These are phyloP conservation scores for Theileria orientalis DNA, from an alignment of 169 alveolate genomes.

Conservation along the genomic window DNA sequence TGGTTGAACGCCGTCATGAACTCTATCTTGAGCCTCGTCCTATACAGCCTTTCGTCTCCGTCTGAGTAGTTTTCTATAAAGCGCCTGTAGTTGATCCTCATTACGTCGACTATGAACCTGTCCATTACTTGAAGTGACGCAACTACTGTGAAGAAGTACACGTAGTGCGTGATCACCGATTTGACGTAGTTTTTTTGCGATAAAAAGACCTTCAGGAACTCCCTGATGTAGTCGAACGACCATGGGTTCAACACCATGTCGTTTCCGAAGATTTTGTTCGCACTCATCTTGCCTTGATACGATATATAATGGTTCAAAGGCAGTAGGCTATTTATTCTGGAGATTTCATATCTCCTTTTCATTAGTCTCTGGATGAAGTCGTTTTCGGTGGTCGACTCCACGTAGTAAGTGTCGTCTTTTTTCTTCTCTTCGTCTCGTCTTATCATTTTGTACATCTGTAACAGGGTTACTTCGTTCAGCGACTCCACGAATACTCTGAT, in stretches of 20 bases:
- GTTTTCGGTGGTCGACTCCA: not conserved
- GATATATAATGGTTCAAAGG: not conserved
- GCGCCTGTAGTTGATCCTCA: not conserved
- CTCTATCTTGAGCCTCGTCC: conserved; percentile 22
- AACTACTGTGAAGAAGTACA: conserved; percentile 6
- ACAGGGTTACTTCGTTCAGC: not conserved
- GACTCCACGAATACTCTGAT: conserved; percentile 24
- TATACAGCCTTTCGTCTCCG: not conserved
- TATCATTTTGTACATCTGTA: no score
- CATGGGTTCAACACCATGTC: conserved; percentile 6
- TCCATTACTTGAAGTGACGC: conserved; percentile 20
- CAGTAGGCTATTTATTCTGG: not conserved
- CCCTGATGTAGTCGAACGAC: conserved; percentile 20
- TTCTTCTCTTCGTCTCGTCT: not conserved
- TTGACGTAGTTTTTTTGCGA: not conserved
- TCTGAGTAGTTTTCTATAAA: conserved; percentile 2
- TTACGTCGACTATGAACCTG: not conserved
- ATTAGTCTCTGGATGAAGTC: not conserved
- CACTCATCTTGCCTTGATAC: not conserved
- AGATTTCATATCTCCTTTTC: not conserved
- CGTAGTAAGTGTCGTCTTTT: no score
- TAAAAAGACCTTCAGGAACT: conserved; percentile 3
- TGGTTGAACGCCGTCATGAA: conserved; percentile 18
- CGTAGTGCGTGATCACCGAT: not conserved
- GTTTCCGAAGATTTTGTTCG: not conserved